Evolutionary conservation across 2,329 filamentous ascomycete species (phyloP), one percentile per base, ranked within the genome.

Genomic region (Geosmithia putterillii): DNA sequence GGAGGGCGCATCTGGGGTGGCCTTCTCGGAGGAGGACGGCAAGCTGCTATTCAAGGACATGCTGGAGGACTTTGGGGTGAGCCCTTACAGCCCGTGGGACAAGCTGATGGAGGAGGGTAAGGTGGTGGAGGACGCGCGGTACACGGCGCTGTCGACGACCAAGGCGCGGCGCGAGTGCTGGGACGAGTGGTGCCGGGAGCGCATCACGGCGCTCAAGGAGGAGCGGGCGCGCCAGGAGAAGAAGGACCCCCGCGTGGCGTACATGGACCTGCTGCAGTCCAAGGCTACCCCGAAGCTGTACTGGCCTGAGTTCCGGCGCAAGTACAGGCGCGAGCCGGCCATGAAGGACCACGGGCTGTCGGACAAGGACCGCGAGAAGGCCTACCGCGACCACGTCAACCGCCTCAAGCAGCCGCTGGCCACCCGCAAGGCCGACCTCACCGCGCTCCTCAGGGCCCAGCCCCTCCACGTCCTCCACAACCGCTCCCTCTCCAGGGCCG

Each of bases 291-390:
- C 86, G 0, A 96, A 95, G 63, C 72, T 98, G 1, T 98, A 94
- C 69, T 98, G 92, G 92, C 83, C 86, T 0, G 92, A 98, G 58
- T 98, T 98, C 64, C 87, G 86, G 54, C 74, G 92, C 28, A 98
- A 95, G 58, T 92, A 79, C 62, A 83, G 83, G 50, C 89, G 83
- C 50, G 88, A 94, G 49, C 62, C 75, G 0, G 74, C 81, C 42
- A 88, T 98, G 83, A 83, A 81, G 47, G 83, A 90, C 46, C 67
- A 76, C 23, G 74, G 71, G 42, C 68, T 89, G 20, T 65, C 69
- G 28, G 86, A 90, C 54, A 86, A 83, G 58, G 86, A 90, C 42
- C 74, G 83, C 28, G 86, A 94, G 57, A 88, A 83, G 62, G 69
- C 77, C 42, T 94, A 90, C 57, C 74, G 86, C 44, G 86, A 92